Conservation (phyloP, 805 yeast species). For the Suhomyces tanzawaensis region DNA sequence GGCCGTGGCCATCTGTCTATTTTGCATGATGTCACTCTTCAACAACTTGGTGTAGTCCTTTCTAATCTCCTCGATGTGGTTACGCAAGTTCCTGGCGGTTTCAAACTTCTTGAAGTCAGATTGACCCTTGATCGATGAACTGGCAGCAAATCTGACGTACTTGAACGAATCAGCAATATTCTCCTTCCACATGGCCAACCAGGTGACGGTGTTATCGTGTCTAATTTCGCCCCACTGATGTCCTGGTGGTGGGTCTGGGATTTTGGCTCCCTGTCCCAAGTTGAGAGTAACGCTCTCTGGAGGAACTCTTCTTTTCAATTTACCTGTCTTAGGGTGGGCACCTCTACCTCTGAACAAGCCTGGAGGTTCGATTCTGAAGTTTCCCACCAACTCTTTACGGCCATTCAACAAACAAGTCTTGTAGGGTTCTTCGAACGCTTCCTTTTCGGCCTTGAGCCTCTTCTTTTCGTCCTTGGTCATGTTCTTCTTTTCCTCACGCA, state of each 20-base stretch:
- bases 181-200: slow-evolving; percentile 98
- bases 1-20: slow-evolving; percentile 91
- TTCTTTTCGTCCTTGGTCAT: slow-evolving; percentile 75
- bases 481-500: slow-evolving; percentile 69
- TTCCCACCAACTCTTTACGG: slow-evolving; percentile 87
- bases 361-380: slow-evolving; percentile 94
- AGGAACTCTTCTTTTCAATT: slow-evolving; percentile 74
- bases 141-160: slow-evolving; percentile 89
- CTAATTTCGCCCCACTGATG: slow-evolving; percentile 87
- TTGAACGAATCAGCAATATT: slow-evolving; percentile 80
- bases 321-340: slow-evolving; percentile 95
- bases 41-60: slow-evolving; percentile 68
- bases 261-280: slow-evolving; percentile 63
- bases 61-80: slow-evolving; percentile 70
- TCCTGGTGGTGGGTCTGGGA: slow-evolving; percentile 85
- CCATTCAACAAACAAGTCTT: slow-evolving; percentile 82
- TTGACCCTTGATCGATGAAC: slow-evolving; percentile 85
- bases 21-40: slow-evolving; percentile 73
- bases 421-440: slow-evolving; percentile 73
- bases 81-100: slow-evolving; percentile 81
- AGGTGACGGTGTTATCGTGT: slow-evolving; percentile 86
- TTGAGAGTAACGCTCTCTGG: slow-evolving; percentile 91
- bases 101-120: slow-evolving; percentile 91
- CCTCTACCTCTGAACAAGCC: slow-evolving; percentile 96
- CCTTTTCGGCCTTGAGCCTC: slow-evolving; percentile 66